Evolutionary conservation across 2,329 filamentous ascomycete genomes (phyloP).

Genomic region (Ophiostoma ulmi): DNA sequence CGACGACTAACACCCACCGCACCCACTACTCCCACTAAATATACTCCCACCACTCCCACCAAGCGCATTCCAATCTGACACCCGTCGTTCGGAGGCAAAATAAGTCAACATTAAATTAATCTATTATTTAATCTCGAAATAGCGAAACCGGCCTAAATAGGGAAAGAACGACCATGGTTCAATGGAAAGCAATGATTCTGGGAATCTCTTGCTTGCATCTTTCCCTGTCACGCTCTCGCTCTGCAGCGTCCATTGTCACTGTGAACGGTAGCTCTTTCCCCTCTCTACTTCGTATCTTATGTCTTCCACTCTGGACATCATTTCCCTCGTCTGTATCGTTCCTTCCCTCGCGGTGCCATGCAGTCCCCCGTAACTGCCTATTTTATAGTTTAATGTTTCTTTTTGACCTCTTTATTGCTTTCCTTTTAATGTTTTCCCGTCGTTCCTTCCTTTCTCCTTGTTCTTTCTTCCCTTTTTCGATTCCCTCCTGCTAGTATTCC

Average conservation of each 20-base stretch:
- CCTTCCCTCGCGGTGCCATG: constrained; percentile 3
- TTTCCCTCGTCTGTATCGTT: constrained; percentile 13
- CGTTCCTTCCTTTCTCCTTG: constrained; percentile 11
- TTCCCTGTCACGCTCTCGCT: background rate
- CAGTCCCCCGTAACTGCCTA: constrained; percentile 6
- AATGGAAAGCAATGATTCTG: constrained; percentile 16
- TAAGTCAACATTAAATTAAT: background rate
- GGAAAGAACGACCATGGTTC: constrained; percentile 12
- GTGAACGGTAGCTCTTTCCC: background rate
- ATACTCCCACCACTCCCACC: constrained; percentile 15
- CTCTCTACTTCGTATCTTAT: background rate
- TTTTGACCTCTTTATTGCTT: background rate
- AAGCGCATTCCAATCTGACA: constrained; percentile 17
- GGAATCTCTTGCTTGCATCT: constrained; percentile 13
- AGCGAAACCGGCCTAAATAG: background rate
- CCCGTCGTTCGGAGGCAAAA: constrained; percentile 20
- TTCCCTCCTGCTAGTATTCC: constrained; percentile 16
- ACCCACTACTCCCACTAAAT: constrained; percentile 12
- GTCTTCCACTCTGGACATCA: background rate
- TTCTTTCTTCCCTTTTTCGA: constrained; percentile 16
- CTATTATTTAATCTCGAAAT: background rate
- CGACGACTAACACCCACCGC: constrained; percentile 6
- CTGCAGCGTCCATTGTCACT: background rate
- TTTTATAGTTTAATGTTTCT: background rate
- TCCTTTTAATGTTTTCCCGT: constrained; percentile 4